Conservation (phyloP, 192 early-diverging fungal species). For the Linnemannia schmuckeri region DNA sequence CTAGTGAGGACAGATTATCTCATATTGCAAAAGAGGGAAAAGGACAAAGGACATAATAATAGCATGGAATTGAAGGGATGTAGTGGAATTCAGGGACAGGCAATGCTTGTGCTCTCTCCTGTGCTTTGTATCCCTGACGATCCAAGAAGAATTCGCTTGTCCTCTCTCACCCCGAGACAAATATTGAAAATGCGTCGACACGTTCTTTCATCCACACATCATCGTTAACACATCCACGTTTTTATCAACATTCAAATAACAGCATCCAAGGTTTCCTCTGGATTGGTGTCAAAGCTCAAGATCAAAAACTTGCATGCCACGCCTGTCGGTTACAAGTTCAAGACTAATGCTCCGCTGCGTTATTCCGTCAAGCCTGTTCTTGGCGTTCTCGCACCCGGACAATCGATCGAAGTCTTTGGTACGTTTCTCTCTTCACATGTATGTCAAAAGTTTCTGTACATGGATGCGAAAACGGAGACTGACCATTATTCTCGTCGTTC, state of each 20-base stretch:
- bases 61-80: background rate
- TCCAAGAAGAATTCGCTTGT: background rate
- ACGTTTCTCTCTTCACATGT: background rate
- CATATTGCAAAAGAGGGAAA: background rate
- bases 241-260: background rate
- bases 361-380: slow-evolving; percentile 63
- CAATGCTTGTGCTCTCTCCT: background rate
- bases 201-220: background rate
- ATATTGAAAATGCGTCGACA: too few relatives aligned
- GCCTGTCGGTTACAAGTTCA: slow-evolving; percentile 63
- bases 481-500: background rate
- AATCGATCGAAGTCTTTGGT: slow-evolving; percentile 62
- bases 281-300: slow-evolving; percentile 58
- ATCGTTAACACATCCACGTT: background rate
- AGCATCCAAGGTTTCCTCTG: slow-evolving; percentile 58
- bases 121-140: background rate
- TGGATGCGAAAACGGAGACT: background rate
- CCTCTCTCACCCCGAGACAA: background rate
- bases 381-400: slow-evolving; percentile 53
- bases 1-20: background rate
- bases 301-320: slow-evolving; percentile 46
- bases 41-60: background rate
- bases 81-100: background rate
- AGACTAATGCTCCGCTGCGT: slow-evolving; percentile 60
- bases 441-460: background rate